phyloP scores from a whole-genome alignment of 139 green algal genomes.

The Coelastrella sp. region DNA sequence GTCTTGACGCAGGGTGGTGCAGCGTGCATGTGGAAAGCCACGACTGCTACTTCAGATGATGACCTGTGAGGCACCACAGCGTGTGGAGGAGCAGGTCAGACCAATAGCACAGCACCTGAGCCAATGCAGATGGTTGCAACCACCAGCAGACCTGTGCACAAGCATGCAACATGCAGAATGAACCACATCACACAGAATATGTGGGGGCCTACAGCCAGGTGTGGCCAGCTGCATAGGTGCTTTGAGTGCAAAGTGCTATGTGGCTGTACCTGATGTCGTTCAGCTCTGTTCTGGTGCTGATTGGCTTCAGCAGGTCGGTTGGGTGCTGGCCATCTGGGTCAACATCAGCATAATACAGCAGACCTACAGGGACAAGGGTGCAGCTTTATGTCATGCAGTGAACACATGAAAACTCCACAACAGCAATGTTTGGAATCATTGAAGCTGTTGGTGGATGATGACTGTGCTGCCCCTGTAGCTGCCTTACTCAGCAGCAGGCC shows the following conservation, averaged over 20 bases:
- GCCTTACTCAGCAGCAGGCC: background rate
- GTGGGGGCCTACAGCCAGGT: too few relatives aligned
- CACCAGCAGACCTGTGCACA: background rate
- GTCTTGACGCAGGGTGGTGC: conserved; percentile 22
- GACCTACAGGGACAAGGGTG: background rate
- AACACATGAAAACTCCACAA: background rate
- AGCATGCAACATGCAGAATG: background rate
- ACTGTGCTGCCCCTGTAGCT: too few relatives aligned
- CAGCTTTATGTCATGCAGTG: background rate
- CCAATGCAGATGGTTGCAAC: background rate
- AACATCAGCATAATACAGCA: conserved; percentile 33
- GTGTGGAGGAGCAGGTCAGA: background rate
- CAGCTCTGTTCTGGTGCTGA: background rate
- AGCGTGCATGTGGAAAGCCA: conserved; percentile 37
- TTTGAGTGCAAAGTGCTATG: background rate
- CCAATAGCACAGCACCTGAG: background rate
- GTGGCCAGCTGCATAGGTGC: background rate
- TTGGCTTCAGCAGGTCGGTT: background rate
- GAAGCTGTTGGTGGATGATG: background rate
- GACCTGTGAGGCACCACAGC: background rate
- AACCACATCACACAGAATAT: too few relatives aligned
- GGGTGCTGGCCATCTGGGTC: background rate
- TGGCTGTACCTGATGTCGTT: conserved; percentile 9
- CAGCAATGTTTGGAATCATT: background rate
- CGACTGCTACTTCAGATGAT: background rate